These are phyloP conservation scores for Fusarium annulatum DNA, from an alignment of 2,329 filamentous ascomycete genomes.

Conservation along the genomic window DNA sequence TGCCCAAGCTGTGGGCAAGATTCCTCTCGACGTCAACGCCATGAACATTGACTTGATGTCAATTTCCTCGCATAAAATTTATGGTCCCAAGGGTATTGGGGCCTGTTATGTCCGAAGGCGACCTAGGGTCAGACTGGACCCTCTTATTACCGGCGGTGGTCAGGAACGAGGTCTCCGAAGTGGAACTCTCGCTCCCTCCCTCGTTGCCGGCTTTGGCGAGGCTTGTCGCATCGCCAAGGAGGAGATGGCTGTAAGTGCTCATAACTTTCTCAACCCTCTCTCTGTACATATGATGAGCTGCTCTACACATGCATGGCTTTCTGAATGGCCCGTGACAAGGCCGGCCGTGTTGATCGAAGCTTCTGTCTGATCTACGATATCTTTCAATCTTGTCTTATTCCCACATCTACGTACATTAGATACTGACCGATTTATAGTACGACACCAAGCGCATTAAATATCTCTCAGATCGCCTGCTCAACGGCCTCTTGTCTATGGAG, in stretches of 20 bases:
- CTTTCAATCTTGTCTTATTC: not conserved
- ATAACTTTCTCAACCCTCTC: slow-evolving; percentile 32
- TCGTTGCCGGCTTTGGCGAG: slow-evolving; percentile 94
- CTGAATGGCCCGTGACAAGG: slow-evolving; percentile 77
- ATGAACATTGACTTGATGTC: slow-evolving; percentile 99
- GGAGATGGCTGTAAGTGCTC: slow-evolving; percentile 83
- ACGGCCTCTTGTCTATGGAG: slow-evolving; percentile 87
- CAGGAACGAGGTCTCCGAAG: slow-evolving; percentile 96
- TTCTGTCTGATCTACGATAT: slow-evolving; percentile 68
- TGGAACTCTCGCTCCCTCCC: slow-evolving; percentile 88
- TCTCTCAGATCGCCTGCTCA: slow-evolving; percentile 85
- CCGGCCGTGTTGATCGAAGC: slow-evolving; percentile 71
- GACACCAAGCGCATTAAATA: slow-evolving; percentile 85
- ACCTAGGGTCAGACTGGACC: slow-evolving; percentile 92
- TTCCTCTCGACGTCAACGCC: slow-evolving; percentile 94
- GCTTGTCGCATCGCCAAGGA: slow-evolving; percentile 91
- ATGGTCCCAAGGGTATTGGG: slow-evolving; percentile 96
- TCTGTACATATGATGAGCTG: slow-evolving; percentile 75
- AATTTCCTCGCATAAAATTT: slow-evolving; percentile 98
- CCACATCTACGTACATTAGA: slow-evolving; percentile 16
- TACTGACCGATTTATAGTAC: slow-evolving; percentile 70
- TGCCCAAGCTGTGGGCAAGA: slow-evolving; percentile 98
- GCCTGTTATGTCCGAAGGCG: slow-evolving; percentile 95
- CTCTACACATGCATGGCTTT: slow-evolving; percentile 90
- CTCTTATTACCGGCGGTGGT: slow-evolving; percentile 94